Evolutionary conservation across 441 rosid species (phyloP).

Genomic region (Manihot esculenta): DNA sequence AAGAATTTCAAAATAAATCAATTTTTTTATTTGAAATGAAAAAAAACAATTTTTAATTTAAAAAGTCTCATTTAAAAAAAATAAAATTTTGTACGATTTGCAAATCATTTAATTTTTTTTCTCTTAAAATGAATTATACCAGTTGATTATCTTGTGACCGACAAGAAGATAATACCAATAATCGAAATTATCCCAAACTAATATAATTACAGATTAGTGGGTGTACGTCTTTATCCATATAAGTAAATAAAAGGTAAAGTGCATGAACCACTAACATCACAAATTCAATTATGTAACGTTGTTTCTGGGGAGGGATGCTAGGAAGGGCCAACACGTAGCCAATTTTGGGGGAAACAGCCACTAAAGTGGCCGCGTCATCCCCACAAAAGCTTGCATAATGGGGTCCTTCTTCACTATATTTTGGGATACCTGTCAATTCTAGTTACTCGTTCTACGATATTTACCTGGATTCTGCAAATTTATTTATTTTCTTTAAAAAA

Average conservation of each 20-base stretch:
- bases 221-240: background rate
- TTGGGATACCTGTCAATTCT: background rate
- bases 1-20: too few relatives aligned
- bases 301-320: background rate
- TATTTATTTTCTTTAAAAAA: too few relatives aligned
- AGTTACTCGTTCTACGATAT: too few relatives aligned
- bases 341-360: background rate
- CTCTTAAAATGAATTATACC: too few relatives aligned
- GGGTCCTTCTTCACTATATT: background rate
- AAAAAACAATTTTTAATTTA: too few relatives aligned
- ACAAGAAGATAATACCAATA: too few relatives aligned
- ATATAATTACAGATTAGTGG: background rate
- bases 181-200: background rate
- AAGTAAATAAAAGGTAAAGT: background rate
- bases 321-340: background rate
- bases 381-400: background rate
- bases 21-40: too few relatives aligned
- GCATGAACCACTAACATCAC: constrained; percentile 2
- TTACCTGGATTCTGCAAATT: too few relatives aligned
- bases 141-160: too few relatives aligned
- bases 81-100: too few relatives aligned
- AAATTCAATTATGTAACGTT: background rate
- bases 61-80: too few relatives aligned
- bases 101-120: too few relatives aligned
- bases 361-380: background rate